Evolutionary conservation across 768 basidiomycete genomes (phyloP), one percentile per base, ranked within the genome.

Genomic region (Favolaschia claudopus): DNA sequence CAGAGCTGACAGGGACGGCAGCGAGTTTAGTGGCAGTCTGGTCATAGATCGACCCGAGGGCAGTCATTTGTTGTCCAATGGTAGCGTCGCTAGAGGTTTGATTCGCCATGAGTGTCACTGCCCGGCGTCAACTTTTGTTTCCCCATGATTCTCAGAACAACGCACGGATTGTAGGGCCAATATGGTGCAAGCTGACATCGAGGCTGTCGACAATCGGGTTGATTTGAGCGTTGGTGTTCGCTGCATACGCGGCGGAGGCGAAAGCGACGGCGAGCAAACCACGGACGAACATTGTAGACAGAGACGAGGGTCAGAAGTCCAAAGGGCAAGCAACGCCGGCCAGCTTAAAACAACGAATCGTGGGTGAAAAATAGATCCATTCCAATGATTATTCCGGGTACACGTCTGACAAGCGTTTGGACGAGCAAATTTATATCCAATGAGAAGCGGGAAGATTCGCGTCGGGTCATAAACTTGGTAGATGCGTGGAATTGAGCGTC

Each of bases 181-280:
- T 58, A 22, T 62, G 29, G 49, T 67, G 73, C 25, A 70, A 53
- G 24, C 28, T 39, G 17, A 54, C 29, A n/a, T 70, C 67, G 32
- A 77, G 68, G 4, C n/a, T 32, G 44, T 69, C 69, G 56, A 77
- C 55, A 28, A 70, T 66, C 24, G 60, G 45, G 25, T 58, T 52
- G 53, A 76, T 75, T 7, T 65, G 67, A 17, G 63, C 37, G 40
- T 75, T 76, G 43, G 74, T 77, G 60, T 76, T 77, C 22, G 71
- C 68, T 31, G 68, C 37, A 64, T 76, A 51, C 75, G 71, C 37
- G 34, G 74, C 76, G 38, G 73, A 56, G 25, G 61, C 71, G 34
- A 68, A 55, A 25, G 67, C 65, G 39, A 70, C 63, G 24, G 70
- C 62, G 37, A 73, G 59, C 38, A 75, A 37, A 52, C 69, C 50